Base-by-base conservation (phyloP, 2,329 filamentous ascomycete genomes). In the Fusarium sp. region DNA sequence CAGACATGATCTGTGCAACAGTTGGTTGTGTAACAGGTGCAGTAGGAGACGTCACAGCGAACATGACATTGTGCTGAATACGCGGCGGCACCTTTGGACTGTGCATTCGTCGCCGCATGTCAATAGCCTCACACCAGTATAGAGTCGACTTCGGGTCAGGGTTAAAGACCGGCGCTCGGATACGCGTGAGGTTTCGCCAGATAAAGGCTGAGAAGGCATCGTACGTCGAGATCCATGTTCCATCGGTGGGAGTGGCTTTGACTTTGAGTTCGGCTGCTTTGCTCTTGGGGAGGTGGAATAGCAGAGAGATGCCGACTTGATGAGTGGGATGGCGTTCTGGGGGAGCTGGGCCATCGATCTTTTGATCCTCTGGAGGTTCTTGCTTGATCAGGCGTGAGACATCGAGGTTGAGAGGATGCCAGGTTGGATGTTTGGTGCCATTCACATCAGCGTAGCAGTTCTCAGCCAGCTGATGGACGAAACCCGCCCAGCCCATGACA, bases 271-370 rank as follows among this genome's bases (percentile, higher is more conserved):
- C 72, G 0, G 79, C 79, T 1, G 81, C 81, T 62, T 84, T 85
- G 73, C 83, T 85, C 68, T 81, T 81, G 6, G 84, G 82, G 0
- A 85, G 76, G 58, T 86, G 84, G 64, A 85, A 84, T 3, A 85
- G 77, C 0, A 84, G 75, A 3, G 68, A 78, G 4, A 74, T 45
- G 52, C 54, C 69, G 27, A 62, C 27, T 35, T 65, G 72, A 25
- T 79, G 80, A 12, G 66, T 76, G 0, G 80, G 77, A 55, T 84
- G 79, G 6, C 78, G 78, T 3, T 72, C 42, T 7, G 75, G 74
- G 1, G 69, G 57, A 3, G 76, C 60, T 12, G 80, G 82, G 0
- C 78, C 81, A 25, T 82, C 78, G 15, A 83, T 66, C 46, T 76
- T 77, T 5, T 69, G 37, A 3, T 79, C 76, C 4, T 79, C 78